Base-by-base conservation (phyloP, 1,139 yeast genomes). In the Citeromyces hawaiiensis region DNA sequence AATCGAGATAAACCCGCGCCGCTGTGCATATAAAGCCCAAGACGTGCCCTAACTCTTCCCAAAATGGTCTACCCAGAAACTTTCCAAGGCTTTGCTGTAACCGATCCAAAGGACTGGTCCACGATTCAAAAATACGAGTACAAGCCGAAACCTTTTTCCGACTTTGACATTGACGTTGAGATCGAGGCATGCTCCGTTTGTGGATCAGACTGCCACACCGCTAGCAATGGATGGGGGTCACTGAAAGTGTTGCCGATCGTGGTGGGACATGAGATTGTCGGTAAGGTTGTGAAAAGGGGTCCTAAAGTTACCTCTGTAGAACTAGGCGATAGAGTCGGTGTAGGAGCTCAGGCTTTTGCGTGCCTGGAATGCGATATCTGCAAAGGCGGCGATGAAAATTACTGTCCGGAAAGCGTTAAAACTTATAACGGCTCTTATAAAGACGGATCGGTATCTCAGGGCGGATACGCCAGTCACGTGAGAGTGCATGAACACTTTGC, bases 141-240 rank as follows among this genome's bases (percentile, higher is more conserved):
- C 50, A 51, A 51, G 21, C 67, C 67, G 39, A 66, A 68, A 47
- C 55, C 57, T 33, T 75, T 71, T 56, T 83, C 75, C 52, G 72
- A 73, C 44, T 56, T 70, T 38, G 83, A 82, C 35, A 58, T 61
- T 23, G 80, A 75, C 31, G 58, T 69, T 43, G 62, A 64, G 18
- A 49, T 55, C 41, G 55, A 60, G 40, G 63, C 64, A 40, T 72
- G 83, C 53, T 83, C 83, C 30, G 63, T 77, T 44, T 77, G 86
- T 57, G 82, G 80, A 25, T 63, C 76, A 23, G 74, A 69, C 45
- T 55, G 62, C 37, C 72, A 70, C 51, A 62, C 70, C 25, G 56
- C 56, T 61, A 58, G 38, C 14, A 38, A 35, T 3, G 40, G 40
- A 15, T 41, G 42, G 42, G 34, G 29, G 16, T 52, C 61, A 38